Evolutionary conservation across 805 yeast genomes (phyloP), one percentile per base, ranked within the genome.

Genomic region (Scheffersomyces coipomensis): DNA sequence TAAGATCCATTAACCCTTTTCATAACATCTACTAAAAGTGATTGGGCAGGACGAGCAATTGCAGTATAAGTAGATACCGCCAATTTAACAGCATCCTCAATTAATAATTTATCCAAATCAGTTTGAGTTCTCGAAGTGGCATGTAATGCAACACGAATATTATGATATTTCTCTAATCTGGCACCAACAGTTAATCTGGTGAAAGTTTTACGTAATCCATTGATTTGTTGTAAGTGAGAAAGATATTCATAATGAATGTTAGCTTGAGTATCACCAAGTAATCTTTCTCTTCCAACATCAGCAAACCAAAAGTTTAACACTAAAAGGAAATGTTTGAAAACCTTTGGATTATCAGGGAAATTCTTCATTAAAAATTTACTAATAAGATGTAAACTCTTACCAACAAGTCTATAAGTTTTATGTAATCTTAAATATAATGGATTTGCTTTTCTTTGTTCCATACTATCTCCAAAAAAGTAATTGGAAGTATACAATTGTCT

Each of bases 161-260:
- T 78, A 48, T 90, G 97, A 46, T 80, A 85, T 12, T 81, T 66
- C 39, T 81, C 85, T 11, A 88, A 69, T 39, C 95, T 73, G 0
- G 86, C 78, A 2, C 86, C 95, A n/a, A 88, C 56, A 2, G 85
- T 75, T 1, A 87, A 73, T 53, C 97, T 79, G 0, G 98, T 89
- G 46, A 71, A 83, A 2, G 89, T 87, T 43, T 83, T 81, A 5
- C 79, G 64, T 16, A 79, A 58, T 32, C 85, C 80, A 4, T 83
- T 75, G 4, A 86, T 63, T n/a, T 77, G 68, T 52, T 85, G 90
- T 8, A 80, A 66, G 27, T 75, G 73, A 33, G 75, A 76, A 38
- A 83, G 68, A 51, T 76, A 80, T 0, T 73, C 68, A 42, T 80
- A 77, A 34, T 78, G 78, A 24, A 83, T 67, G 26, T 66, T 64